Base-by-base conservation (phyloP, 2,329 filamentous ascomycete genomes). In the Didymellaceae sp. region DNA sequence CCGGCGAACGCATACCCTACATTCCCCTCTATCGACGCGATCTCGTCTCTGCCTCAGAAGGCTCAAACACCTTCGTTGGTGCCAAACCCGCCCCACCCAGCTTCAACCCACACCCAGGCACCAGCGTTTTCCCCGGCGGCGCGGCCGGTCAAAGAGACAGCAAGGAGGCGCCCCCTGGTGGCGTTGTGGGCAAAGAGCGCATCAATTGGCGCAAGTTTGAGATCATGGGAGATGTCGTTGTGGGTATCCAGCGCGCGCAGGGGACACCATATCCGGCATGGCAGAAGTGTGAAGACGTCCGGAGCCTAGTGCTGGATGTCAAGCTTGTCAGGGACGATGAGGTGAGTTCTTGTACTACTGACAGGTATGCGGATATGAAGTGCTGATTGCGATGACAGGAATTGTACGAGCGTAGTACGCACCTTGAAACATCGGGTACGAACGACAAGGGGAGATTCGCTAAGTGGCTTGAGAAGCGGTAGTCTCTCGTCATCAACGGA, bases 141-240 rank as follows among this genome's bases (percentile, higher is more conserved):
- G 60, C 61, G 0, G 51, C 61, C 2, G 67, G 65, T 1, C 65
- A 58, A 14, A 26, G 68, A 13, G 67, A 70, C 38, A 66, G 64
- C 32, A 53, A 84, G 80, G 72, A 74, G 45, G 68, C 72, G 14
- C 70, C 70, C 7, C 70, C 66, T 0, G 65, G 69, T 1, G 72
- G 71, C 13, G 66, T 74, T 0, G 58, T 53, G 13, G 71, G 71
- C 17, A 73, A 57, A 84, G 73, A 90, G 56, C 81, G 90, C 42
- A 90, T 99, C 70, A 97, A 97, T 71, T 99, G 94, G 94, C 91
- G 88, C 74, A 99, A 99, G 71, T 99, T 97, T 65, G 93, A 97
- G 73, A 88, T 99, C 24, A 86, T 97, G 74, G 92, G 92, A 6
- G 93, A 97, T 62, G 89, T 97, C 5, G 82, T 97, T 44, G 80